Percentiles rank a stretch among this genome's conserved stretches.
Conservation (phyloP, 2,329 filamentous ascomycete genomes). For the Penicillium sp. region DNA sequence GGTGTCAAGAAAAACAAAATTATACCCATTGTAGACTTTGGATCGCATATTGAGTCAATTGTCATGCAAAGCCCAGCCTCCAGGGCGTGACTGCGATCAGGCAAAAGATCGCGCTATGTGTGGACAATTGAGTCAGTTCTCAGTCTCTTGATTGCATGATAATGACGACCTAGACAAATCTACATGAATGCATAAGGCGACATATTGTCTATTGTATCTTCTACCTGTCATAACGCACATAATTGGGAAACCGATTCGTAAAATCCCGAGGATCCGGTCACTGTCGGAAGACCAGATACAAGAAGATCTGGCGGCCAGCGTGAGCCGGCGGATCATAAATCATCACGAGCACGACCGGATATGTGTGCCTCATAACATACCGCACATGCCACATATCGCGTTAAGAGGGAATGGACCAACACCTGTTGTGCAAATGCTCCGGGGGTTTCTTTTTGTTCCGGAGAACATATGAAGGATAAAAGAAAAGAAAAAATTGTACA, state of each 20-base stretch:
- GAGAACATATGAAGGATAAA: not conserved
- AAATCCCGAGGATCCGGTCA: not conserved
- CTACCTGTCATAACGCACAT: slow-evolving; percentile 11
- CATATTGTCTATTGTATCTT: slow-evolving; percentile 8
- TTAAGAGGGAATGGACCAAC: slow-evolving; percentile 20
- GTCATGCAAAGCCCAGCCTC: too few relatives aligned
- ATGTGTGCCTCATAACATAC: slow-evolving; percentile 18
- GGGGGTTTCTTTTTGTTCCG: slow-evolving; percentile 12
- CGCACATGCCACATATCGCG: slow-evolving; percentile 16
- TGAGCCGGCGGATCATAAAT: slow-evolving; percentile 22
- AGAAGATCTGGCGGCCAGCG: slow-evolving; percentile 9
- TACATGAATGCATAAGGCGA: not conserved
- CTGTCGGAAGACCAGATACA: not conserved
- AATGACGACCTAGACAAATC: not conserved
- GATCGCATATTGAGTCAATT: too few relatives aligned
- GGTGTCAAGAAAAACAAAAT: too few relatives aligned
- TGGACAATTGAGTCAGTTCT: too few relatives aligned
- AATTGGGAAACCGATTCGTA: slow-evolving; percentile 1
- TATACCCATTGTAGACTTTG: too few relatives aligned
- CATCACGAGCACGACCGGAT: slow-evolving; percentile 18
- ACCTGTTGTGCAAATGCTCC: slow-evolving; percentile 26
- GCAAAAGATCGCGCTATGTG: too few relatives aligned
- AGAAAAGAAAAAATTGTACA: slow-evolving; percentile 15
- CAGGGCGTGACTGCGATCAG: too few relatives aligned
- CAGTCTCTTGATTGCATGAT: too few relatives aligned